Evolutionary conservation across 2,329 filamentous ascomycete genomes (phyloP), one percentile per base, ranked within the genome.

Genomic region (Claviceps sp.): DNA sequence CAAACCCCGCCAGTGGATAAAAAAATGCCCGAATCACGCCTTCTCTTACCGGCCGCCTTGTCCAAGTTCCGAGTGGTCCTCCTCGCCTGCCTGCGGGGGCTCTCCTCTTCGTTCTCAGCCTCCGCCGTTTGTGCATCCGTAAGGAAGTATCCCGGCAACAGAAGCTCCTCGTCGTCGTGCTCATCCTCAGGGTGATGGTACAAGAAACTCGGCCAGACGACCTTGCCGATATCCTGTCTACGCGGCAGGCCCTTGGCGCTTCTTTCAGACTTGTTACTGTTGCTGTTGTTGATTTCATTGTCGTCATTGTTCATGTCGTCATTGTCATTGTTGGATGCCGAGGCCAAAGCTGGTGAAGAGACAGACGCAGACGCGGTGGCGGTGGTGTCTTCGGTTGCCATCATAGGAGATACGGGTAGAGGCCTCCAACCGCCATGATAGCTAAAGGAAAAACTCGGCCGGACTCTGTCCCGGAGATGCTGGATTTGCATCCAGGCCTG

Each of bases 11-110:
- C 43, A 23, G 45, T n/a, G 9, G 26, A 37, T 37, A 47, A 47
- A 47, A 47, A 47, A 47, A 47, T 47, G 9, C 45, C 45, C 45
- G 45, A 47, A 34, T 47, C 45, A 4, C 45, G 45, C 7, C 45
- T 22, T 9, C 37, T 47, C 34, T 47, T 47, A 9, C 45, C 34
- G 4, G 29, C 45, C 4, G 26, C 34, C 45, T 47, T 29, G 29
- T 47, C 45, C 34, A 16, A 37, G 34, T 47, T 36, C 17, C 45
- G 36, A 11, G 29, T 45, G 5, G 11, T 47, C 6, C 45, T 47
- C 14, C 45, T 36, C n/a, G 45, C 45, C 45, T 20, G 45, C 20
- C 45, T 36, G 6, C 45, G 45, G 11, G 45, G 34, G 9, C 29
- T 47, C 20, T 47, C 45, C 9, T 36, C 45, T 38, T 47, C 45